Evolutionary conservation across 495 filamentous ascomycete species (phyloP).

Genomic region (Aspergillus nanangensis): DNA sequence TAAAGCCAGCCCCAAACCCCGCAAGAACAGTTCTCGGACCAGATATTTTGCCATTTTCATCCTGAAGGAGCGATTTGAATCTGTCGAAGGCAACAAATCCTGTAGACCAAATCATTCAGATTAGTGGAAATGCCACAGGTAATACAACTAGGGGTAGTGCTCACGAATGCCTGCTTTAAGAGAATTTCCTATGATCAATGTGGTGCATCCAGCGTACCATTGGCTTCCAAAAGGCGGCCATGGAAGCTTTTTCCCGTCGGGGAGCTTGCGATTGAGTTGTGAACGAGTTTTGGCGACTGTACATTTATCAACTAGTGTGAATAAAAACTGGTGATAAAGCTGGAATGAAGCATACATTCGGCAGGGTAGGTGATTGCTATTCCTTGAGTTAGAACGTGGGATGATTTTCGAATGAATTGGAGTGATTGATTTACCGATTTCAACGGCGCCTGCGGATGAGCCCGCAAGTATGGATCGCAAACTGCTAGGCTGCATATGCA

Average conservation of each 20-base stretch:
- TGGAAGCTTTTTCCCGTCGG: constrained; percentile 80
- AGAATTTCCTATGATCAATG: constrained; percentile 93
- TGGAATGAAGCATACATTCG: constrained; percentile 60
- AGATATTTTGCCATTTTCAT: constrained; percentile 83
- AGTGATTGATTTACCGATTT: constrained; percentile 63
- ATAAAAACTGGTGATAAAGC: neutral
- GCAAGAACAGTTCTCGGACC: constrained; percentile 88
- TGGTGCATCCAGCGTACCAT: constrained; percentile 98
- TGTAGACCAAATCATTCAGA: constrained; percentile 23
- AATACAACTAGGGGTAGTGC: too few species aligned
- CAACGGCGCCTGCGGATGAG: constrained; percentile 85
- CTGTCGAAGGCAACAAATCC: constrained; percentile 95
- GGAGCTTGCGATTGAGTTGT: constrained; percentile 84
- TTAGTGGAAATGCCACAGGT: too few species aligned
- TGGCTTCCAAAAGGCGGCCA: constrained; percentile 91
- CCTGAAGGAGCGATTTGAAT: constrained; percentile 77
- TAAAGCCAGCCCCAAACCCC: constrained; percentile 91
- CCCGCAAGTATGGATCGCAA: constrained; percentile 85
- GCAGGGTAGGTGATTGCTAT: constrained; percentile 96
- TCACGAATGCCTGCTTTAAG: constrained; percentile 90
- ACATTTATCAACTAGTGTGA: constrained; percentile 14
- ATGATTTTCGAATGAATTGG: neutral
- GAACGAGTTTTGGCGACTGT: constrained; percentile 89
- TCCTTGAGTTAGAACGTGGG: neutral
- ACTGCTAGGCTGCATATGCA: constrained; percentile 57